Evolutionary conservation across 2,329 filamentous ascomycete genomes (phyloP).

Genomic region (Apiospora aurea): DNA sequence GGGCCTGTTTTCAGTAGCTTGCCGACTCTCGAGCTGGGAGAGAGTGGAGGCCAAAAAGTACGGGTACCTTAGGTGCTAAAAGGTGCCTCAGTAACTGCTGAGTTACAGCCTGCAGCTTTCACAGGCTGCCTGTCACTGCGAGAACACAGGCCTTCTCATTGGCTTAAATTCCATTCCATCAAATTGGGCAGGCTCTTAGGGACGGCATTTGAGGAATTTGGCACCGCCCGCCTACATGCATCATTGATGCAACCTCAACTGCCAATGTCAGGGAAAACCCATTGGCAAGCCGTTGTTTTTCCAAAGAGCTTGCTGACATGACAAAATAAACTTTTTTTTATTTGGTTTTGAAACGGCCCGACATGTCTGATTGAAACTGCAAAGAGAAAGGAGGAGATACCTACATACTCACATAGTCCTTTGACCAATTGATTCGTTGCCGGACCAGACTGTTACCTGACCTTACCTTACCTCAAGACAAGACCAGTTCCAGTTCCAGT

Average conservation of each 20-base stretch:
- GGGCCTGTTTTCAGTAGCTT: slow-evolving; percentile 10
- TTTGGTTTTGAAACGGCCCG: no score
- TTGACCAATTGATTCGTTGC: background rate
- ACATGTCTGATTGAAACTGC: background rate
- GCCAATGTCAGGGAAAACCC: background rate
- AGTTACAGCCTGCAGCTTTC: background rate
- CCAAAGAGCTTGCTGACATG: background rate
- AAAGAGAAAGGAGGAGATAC: background rate
- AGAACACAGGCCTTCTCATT: slow-evolving; percentile 2
- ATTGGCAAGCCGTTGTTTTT: background rate
- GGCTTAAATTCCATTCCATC: background rate
- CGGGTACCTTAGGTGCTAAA: background rate
- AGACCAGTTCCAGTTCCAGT: background rate
- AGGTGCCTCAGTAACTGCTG: background rate
- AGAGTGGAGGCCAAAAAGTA: background rate
- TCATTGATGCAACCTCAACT: background rate
- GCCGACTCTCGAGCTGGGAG: background rate
- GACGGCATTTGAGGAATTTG: background rate
- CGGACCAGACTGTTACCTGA: background rate
- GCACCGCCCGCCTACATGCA: background rate
- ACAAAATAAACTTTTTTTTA: background rate
- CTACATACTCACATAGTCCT: background rate
- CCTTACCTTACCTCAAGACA: background rate
- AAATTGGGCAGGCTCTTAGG: background rate
- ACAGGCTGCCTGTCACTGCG: background rate